Evolutionary conservation across 2,329 filamentous ascomycete genomes (phyloP).

Genomic region (Botrytis deweyae): DNA sequence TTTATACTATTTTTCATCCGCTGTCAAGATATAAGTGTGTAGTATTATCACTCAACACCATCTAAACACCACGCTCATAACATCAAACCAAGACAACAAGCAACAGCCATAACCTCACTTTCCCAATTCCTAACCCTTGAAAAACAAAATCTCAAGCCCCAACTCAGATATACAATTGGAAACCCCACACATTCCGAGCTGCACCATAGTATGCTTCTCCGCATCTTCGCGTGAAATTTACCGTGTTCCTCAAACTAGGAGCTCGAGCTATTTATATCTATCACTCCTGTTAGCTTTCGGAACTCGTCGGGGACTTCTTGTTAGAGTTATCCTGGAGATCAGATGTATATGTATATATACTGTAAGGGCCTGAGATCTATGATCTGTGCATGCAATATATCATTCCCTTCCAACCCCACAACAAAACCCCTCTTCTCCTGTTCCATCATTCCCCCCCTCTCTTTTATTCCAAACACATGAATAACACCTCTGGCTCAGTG

Average conservation of each 20-base stretch:
- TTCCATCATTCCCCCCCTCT: no score
- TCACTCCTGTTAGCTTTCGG: not conserved
- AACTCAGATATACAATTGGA: not conserved
- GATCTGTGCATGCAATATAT: not conserved
- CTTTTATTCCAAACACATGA: not conserved
- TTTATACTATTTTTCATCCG: not conserved
- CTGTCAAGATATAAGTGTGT: not conserved
- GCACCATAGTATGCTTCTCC: not conserved
- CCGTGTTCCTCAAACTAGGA: not conserved
- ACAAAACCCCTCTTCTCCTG: not conserved
- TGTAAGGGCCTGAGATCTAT: not conserved
- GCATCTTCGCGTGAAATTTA: accelerated
- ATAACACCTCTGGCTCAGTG: not conserved
- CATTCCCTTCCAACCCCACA: not conserved
- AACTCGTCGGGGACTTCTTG: not conserved
- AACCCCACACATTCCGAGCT: not conserved
- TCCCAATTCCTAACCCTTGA: no score
- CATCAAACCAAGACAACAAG: not conserved
- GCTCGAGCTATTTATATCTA: not conserved
- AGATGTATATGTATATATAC: not conserved
- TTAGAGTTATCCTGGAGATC: accelerated
- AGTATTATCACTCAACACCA: not conserved
- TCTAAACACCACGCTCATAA: not conserved
- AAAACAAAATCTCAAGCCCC: not conserved
- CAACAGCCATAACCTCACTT: not conserved